Percentiles rank a stretch among this genome's conserved stretches.
Conservation (phyloP, 148 eudicot genomes). For the Fagopyrum homotropicum region DNA sequence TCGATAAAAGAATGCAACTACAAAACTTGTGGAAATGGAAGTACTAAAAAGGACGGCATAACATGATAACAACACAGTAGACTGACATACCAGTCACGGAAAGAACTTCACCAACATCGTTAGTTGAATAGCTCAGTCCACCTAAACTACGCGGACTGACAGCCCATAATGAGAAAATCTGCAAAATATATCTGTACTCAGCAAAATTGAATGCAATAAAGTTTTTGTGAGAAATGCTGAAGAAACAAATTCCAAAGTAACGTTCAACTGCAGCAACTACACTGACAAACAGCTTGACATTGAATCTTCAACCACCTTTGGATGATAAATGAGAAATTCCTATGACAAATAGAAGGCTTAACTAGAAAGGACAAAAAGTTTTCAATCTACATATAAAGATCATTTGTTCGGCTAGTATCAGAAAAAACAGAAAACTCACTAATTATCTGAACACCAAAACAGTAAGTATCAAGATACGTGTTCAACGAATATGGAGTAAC, state of each 20-base stretch:
- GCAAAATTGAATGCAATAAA: neutral
- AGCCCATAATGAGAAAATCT: conserved; percentile 69
- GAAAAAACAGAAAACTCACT: neutral
- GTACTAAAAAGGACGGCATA: neutral
- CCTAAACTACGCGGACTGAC: conserved; percentile 50
- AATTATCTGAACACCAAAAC: neutral
- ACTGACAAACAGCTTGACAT: neutral
- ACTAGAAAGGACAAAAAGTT: neutral
- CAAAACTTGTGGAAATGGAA: neutral
- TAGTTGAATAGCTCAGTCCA: conserved; percentile 54
- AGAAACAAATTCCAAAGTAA: neutral
- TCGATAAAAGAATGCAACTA: neutral
- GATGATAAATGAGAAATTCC: no score
- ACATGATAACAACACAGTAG: neutral
- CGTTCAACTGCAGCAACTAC: neutral
- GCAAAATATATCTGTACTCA: neutral
- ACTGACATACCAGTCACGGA: conserved; percentile 35
- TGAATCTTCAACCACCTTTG: no score
- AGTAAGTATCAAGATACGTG: neutral
- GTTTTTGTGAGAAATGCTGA: neutral
- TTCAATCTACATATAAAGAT: neutral
- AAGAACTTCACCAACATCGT: conserved; percentile 48
- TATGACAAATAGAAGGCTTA: neutral
- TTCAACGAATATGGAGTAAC: neutral
- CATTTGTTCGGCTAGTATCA: neutral